Evolutionary conservation across 2,329 filamentous ascomycete species (phyloP), one percentile per base, ranked within the genome.

Genomic region (Salinomyces thailandicus): DNA sequence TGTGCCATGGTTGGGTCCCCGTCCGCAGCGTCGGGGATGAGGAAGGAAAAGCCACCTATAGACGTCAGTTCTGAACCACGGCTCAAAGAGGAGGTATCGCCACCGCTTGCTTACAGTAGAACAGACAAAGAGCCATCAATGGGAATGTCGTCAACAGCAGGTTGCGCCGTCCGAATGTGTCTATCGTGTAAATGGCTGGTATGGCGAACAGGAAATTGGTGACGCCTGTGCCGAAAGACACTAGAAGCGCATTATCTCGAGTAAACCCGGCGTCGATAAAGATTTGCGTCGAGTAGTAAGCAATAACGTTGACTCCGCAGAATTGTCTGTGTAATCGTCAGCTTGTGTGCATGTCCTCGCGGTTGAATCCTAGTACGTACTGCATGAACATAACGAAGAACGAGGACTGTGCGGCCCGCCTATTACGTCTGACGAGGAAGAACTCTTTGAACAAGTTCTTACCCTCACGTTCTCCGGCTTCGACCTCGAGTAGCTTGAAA

Each of bases 101-200:
- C n/a, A n/a, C n/a, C n/a, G n/a, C n/a, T n/a, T n/a, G n/a, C n/a
- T n/a, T n/a, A n/a, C 22, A 26, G 22, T 26, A 26, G 22, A 73
- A 62, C 5, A 71, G 57, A 48, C 68, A 68, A 11, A 70, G 60
- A 22, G 53, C 54, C 64, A 69, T 68, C 2, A 64, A 44, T 0
- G 66, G 66, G 49, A 68, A 68, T 1, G 65, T 69, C 16, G 46
- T 44, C n/a, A 56, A 19, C 5, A 42, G 46, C 3, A 68, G 44
- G 1, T 60, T 65, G 14, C 64, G 54, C 1, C 64, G 59, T 6
- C 64, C 63, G 26, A 64, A 62, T 5, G 62, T 62, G 34, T 62
- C 64, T 38, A 68, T 68, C 5, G 62, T 60, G 48, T 61, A 67
- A 15, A 66, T 51, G 2, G 63, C 62, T 0, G 65, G 65, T 27